Evolutionary conservation across 257 asterid species (phyloP).

Genomic region (Datura wrightii): DNA sequence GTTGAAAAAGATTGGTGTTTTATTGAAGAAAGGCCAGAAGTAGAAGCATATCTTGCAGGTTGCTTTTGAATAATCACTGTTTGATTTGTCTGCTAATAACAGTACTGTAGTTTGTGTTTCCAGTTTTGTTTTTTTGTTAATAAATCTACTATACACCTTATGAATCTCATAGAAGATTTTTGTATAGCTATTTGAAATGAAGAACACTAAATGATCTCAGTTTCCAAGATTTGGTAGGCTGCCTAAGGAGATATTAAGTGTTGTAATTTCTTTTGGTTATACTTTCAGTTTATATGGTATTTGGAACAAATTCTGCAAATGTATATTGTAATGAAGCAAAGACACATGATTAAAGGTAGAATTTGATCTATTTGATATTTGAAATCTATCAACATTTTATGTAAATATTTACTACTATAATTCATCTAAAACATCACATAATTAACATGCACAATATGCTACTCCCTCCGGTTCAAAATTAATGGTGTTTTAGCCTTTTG

Average conservation of each 20-base stretch:
- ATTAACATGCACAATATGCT: not conserved
- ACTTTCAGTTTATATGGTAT: not conserved
- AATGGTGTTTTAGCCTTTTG: no score
- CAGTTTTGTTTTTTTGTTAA: constrained; percentile 13
- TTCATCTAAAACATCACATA: not conserved
- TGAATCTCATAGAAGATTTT: constrained; percentile 1
- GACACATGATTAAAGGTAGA: not conserved
- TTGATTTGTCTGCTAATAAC: not conserved
- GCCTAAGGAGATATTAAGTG: not conserved
- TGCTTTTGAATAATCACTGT: constrained; percentile 16
- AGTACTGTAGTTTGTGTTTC: not conserved
- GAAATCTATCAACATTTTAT: no score
- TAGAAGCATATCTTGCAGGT: constrained; percentile 42
- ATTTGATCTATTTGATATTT: no score
- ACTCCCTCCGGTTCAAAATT: not conserved
- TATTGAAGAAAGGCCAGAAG: constrained; percentile 85
- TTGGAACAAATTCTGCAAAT: not conserved
- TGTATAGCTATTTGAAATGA: constrained; percentile 35
- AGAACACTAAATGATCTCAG: constrained; percentile 11
- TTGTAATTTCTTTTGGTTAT: constrained; percentile 15
- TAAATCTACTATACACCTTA: not conserved
- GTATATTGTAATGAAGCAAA: not conserved
- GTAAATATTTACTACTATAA: no score
- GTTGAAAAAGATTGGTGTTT: constrained; percentile 84
- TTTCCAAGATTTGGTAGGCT: not conserved